Evolutionary conservation across 2,329 filamentous ascomycete species (phyloP).

Genomic region (Fusarium sp.): DNA sequence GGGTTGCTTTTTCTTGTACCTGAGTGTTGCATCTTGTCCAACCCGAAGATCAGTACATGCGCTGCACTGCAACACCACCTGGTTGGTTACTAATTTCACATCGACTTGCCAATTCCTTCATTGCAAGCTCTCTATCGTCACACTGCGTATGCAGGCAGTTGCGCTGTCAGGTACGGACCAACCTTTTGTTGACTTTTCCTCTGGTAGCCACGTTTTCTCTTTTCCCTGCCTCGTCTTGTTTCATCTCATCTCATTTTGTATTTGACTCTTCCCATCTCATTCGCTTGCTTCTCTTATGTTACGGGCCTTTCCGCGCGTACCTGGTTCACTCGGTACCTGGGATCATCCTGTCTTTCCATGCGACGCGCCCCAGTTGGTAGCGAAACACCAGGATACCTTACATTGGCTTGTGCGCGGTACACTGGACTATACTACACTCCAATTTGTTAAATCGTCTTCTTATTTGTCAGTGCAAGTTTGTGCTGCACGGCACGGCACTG

Average conservation of each 20-base stretch:
- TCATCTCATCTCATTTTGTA: not conserved
- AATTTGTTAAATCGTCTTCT: constrained; percentile 22
- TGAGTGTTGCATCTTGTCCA: constrained; percentile 29
- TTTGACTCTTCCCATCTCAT: not conserved
- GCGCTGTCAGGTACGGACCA: constrained; percentile 38
- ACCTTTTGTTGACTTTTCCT: constrained; percentile 9
- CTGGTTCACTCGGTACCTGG: constrained; percentile 40
- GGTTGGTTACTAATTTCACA: constrained; percentile 13
- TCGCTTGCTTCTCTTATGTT: constrained; percentile 12
- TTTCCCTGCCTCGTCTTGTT: not conserved
- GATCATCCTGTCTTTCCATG: constrained; percentile 44
- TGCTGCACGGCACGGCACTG: constrained; percentile 28
- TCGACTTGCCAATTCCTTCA: not conserved
- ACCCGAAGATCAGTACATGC: constrained; percentile 26
- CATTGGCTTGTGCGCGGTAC: constrained; percentile 29
- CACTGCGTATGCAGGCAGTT: constrained; percentile 32
- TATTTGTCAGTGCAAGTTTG: constrained; percentile 43
- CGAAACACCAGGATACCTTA: constrained; percentile 47
- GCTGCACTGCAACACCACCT: constrained; percentile 2
- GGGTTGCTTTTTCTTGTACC: constrained; percentile 31
- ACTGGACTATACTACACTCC: constrained; percentile 11
- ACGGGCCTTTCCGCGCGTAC: constrained; percentile 37
- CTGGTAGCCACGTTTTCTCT: constrained; percentile 7
- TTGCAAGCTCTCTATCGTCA: constrained; percentile 6
- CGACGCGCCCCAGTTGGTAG: constrained; percentile 35